phyloP scores from a whole-genome alignment of 106 monocot species.

The Dioscorea dumetorum region DNA sequence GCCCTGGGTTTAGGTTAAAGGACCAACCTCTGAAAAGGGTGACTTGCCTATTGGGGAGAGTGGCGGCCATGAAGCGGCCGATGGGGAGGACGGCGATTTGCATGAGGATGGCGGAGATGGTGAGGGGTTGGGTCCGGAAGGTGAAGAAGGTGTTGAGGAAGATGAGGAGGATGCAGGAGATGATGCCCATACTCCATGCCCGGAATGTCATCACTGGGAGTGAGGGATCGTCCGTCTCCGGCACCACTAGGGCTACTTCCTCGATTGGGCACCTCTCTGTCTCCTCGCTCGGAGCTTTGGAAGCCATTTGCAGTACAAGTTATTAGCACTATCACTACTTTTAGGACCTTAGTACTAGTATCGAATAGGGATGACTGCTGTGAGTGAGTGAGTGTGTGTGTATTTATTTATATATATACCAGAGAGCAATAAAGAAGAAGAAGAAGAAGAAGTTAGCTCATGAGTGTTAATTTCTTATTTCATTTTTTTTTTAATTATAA shows the following conservation, averaged over 20 bases:
- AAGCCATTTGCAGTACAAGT: not conserved
- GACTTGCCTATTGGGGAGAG: constrained; percentile 45
- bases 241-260: constrained; percentile 87
- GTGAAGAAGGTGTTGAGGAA: constrained; percentile 96
- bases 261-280: constrained; percentile 45
- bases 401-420: not conserved
- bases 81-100: constrained; percentile 76
- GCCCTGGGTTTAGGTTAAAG: constrained; percentile 80
- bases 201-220: constrained; percentile 86
- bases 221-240: constrained; percentile 82
- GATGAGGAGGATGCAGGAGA: constrained; percentile 58
- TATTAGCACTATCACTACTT: no score
- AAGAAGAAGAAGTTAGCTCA: no score
- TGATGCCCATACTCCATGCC: constrained; percentile 52
- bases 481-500: not conserved
- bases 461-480: no score
- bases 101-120: constrained; percentile 72
- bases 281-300: not conserved
- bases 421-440: not conserved
- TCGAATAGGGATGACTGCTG: no score
- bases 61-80: constrained; percentile 73
- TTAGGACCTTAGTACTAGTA: no score
- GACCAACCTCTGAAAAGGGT: constrained; percentile 21
- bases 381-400: not conserved
- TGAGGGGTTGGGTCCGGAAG: constrained; percentile 77